phyloP scores from a whole-genome alignment of 2,329 filamentous ascomycete genomes.

The Colletotrichum tamarilloi region DNA sequence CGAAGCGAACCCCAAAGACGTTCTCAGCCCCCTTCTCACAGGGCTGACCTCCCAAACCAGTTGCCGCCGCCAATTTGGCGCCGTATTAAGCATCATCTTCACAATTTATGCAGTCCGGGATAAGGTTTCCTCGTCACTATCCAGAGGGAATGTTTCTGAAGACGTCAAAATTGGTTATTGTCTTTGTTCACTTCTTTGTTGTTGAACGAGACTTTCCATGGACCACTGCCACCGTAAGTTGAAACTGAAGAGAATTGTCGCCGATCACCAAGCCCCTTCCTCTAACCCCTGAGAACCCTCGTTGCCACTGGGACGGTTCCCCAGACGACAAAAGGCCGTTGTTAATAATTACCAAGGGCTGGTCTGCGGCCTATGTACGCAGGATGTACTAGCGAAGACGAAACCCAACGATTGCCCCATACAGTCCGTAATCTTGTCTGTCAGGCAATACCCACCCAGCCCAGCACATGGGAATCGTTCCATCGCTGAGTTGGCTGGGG shows the following conservation, averaged over 20 bases:
- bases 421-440: constrained; percentile 5
- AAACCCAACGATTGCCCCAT: neutral
- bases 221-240: neutral
- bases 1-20: neutral
- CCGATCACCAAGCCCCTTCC: constrained; percentile 7
- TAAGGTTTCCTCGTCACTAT: neutral
- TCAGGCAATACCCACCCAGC: neutral
- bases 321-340: constrained; percentile 23
- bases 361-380: neutral
- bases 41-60: constrained; percentile 23
- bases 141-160: neutral
- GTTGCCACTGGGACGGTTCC: constrained; percentile 15
- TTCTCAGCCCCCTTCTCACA: constrained; percentile 13
- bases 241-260: neutral
- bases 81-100: constrained; percentile 28
- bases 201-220: neutral
- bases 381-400: neutral
- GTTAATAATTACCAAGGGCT: constrained; percentile 9
- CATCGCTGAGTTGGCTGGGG: constrained; percentile 3
- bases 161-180: neutral
- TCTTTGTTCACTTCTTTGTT: constrained; percentile 16
- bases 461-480: neutral
- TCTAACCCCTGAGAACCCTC: constrained; percentile 18
- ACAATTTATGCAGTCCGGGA: constrained; percentile 21
- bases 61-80: constrained; percentile 25